Base-by-base conservation (phyloP, 1,284 basidiomycete species). In the Leccinum subrobustum region DNA sequence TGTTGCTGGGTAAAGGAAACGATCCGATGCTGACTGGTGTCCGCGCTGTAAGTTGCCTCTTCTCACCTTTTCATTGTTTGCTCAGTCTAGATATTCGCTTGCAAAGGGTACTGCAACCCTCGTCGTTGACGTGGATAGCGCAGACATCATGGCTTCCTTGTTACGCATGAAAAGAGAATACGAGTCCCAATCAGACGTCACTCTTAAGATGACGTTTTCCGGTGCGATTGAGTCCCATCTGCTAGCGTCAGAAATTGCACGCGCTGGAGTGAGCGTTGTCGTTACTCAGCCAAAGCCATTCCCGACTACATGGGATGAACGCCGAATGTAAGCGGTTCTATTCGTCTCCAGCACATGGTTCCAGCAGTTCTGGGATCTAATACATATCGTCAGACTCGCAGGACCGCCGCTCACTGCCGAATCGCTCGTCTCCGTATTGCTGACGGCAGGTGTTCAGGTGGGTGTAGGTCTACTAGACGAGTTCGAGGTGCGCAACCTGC, bases 61-160 rank as follows among this genome's bases (percentile, higher is more conserved):
- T 35, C 16, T 23, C 18, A 7, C 31, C 16, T 48, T 7, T 35
- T n/a, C 1, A n/a, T 33, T 0, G 16, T 12, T 37, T 9, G 1
- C 27, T 23, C 55, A 23, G 53, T 9, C 3, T 14, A 50, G 35
- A 55, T 33, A 9, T 44, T 50, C 55, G 6, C 35, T 60, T 23
- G 16, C 35, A 20, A 12, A 84, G 83, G 82, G 72, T 62, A 81
- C 73, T 62, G 85, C 74, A 48, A 87, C 92, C 2, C 68, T 85
- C 23, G 86, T 95, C 2, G 78, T 95, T 11, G 80, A 86, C 9
- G 88, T 89, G 1, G 75, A 87, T 64, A 87, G 79, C 63, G 89
- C 88, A 3, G 92, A 95, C 68, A 82, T 88, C 53, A 95, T 96
- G 78, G 88, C 88, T 0, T 83, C 86, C 3, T 72, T 97, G 14